Evolutionary conservation across 768 basidiomycete genomes (phyloP), one percentile per base, ranked within the genome.

Genomic region (Pulveroboletus sp.): DNA sequence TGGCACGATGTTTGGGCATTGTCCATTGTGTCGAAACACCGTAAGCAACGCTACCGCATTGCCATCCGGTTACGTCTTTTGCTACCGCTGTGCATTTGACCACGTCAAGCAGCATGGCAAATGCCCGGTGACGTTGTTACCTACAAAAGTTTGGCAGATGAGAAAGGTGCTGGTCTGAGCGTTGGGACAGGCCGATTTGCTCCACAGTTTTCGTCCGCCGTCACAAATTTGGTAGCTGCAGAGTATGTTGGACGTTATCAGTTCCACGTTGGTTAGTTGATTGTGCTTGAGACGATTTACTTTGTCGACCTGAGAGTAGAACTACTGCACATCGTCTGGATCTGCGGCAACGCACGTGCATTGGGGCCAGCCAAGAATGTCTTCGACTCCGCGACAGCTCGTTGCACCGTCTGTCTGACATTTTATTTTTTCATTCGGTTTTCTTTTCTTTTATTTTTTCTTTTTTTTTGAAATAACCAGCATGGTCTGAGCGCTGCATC

Each of bases 21-120:
- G 94, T 68, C 89, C 90, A 26, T 69, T 97, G 30, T 97, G 94
- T 69, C 74, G 73, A 39, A 75, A 80, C 38, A 59, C 66, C 48
- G 80, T 94, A 39, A 80, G 81, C 64, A 96, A 96, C 63, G 90
- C 93, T 40, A 94, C 92, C 17, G 87, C 89, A 32, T 68, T 94
- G 33, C 91, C 93, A 12, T 91, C 89, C 38, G 93, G 93, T 46
- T 97, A 94, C 74, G 90, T 95, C 17, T 94, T 91, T 59, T 96
- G 93, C 69, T 97, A 93, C 66, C 82, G 87, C 32, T 96, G 94
- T 71, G 88, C 86, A 48, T 84, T 87, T 72, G 84, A 86, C 52
- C 80, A 90, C 57, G 82, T 94, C 32, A 82, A 88, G 69, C 81
- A 80, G 63, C 72, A 84, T 51, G 83, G 84, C 36, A 79, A 72